Percentiles rank a stretch among this genome's conserved stretches.
phyloP scores from a whole-genome alignment of 1,139 yeast genomes.

The Diutina scorzettiae region DNA sequence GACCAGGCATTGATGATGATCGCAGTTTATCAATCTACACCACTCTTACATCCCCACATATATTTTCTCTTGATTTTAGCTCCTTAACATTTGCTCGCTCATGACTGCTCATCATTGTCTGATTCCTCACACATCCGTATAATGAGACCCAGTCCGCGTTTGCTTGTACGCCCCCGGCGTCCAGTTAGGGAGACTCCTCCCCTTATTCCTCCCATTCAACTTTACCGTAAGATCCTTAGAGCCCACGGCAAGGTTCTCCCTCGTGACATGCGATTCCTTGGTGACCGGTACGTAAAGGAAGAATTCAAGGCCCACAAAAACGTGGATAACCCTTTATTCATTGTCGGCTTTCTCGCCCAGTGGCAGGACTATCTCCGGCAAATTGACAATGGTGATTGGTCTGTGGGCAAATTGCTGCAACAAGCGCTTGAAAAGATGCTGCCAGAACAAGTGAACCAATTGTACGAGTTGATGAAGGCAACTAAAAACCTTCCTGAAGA shows the following conservation, averaged over 20 bases:
- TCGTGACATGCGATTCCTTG: slow-evolving; percentile 57
- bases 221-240: slow-evolving; percentile 67
- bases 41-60: no score
- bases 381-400: slow-evolving; percentile 72
- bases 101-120: no score
- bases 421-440: slow-evolving; percentile 69
- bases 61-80: no score
- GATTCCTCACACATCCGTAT: neutral
- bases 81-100: no score
- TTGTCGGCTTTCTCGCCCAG: slow-evolving; percentile 82
- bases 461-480: slow-evolving; percentile 36
- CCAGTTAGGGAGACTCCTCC: slow-evolving; percentile 44
- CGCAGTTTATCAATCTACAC: no score
- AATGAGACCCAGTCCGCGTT: slow-evolving; percentile 40
- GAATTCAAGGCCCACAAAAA: slow-evolving; percentile 82
- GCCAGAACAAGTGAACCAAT: slow-evolving; percentile 85
- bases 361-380: slow-evolving; percentile 86
- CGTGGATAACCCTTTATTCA: slow-evolving; percentile 82
- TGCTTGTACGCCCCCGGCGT: slow-evolving; percentile 45
- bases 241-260: slow-evolving; percentile 64
- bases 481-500: slow-evolving; percentile 38
- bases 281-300: slow-evolving; percentile 79
- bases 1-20: no score
- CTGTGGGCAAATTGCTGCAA: slow-evolving; percentile 51
- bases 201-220: slow-evolving; percentile 66